Evolutionary conservation across 148 eudicot genomes (phyloP), one percentile per base, ranked within the genome.

Genomic region (Silene conica): DNA sequence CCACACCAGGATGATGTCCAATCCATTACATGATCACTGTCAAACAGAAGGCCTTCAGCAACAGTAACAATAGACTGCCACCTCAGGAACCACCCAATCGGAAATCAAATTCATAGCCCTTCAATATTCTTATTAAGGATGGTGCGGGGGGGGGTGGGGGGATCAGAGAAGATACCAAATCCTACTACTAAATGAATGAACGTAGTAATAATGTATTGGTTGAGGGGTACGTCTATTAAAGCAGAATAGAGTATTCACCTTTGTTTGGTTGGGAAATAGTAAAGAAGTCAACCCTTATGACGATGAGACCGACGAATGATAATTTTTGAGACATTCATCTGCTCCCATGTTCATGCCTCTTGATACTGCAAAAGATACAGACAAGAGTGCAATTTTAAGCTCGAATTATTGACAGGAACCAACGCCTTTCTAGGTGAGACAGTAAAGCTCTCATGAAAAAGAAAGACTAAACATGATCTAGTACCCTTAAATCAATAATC

Each of bases 1-100:
- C 98, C 97, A 41, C 98, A 94, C 98, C 98, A 94, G 70, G 98
- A 94, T 67, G 97, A 90, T 88, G 87, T 86, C 77, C 79, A 69
- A 43, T 82, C 86, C 74, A 81, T 85, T 45, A 65, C 69, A 77
- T 28, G 21, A 66, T 77, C 74, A 73, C 96, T 91, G 89, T 81
- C 71, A 75, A 76, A 60, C 21, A 50, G 22, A 67, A 71, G 60
- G 73, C 31, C 20, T 48, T 76, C 60, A 71, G 79, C 19, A 0
- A 45, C 54, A 21, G 15, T 10, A 69, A 46, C 43, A 63, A 2
- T 66, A 68, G 57, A 20, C 57, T 68, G 28, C 31, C 14, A 12
- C 14, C 5, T 11, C 20, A 48, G 28, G 71, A 23, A 45, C 7
- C 16, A 20, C 31, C n/a, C n/a, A 3, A 20, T 60, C 21, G 20